Base-by-base conservation (phyloP, 805 yeast genomes). In the Nakazawaea wickerhamii region DNA sequence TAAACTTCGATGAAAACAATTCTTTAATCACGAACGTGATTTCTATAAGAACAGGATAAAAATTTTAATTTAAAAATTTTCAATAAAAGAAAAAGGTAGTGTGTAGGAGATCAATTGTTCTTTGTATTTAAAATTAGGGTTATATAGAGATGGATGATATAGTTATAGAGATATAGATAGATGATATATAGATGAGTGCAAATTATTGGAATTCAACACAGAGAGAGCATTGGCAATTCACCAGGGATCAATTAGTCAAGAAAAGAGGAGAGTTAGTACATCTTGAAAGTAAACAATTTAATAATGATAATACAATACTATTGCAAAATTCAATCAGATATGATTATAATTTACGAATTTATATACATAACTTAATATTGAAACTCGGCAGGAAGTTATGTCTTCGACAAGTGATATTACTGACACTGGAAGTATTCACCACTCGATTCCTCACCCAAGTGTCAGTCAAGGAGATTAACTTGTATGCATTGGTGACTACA, bases 131-230 rank as follows among this genome's bases (percentile, higher is more conserved):
- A 8, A 7, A 23, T 7, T 8, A 8, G 26, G 10, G 10, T 23
- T 23, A 14, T 14, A 5, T 8, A 3, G 11, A 9, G 5, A 35
- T 20, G 19, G 21, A 9, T 30, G 28, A 14, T n/a, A 20, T 28
- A 31, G 9, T 5, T 11, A 30, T 25, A 8, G 14, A 15, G 20
- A 25, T 14, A 36, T 13, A 26, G 41, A 27, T 28, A n/a, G n/a
- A n/a, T n/a, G n/a, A n/a, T n/a, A n/a, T n/a, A n/a, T n/a, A 46
- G 21, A 74, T 77, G 96, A 80, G 93, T 2, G 95, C 95, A 0
- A 84, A 84, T 57, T 90, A 81, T 59, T 87, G 96, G 96, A 70
- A 71, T 14, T 86, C 95, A 2, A 77, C 95, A 1, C 97, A 90
- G 55, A 62, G 95, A 34, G 66, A 63, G 30, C 71, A 77, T 52